Evolutionary conservation across 1,284 basidiomycete species (phyloP), one percentile per base, ranked within the genome.

Genomic region (Mrakiaceae sp.): DNA sequence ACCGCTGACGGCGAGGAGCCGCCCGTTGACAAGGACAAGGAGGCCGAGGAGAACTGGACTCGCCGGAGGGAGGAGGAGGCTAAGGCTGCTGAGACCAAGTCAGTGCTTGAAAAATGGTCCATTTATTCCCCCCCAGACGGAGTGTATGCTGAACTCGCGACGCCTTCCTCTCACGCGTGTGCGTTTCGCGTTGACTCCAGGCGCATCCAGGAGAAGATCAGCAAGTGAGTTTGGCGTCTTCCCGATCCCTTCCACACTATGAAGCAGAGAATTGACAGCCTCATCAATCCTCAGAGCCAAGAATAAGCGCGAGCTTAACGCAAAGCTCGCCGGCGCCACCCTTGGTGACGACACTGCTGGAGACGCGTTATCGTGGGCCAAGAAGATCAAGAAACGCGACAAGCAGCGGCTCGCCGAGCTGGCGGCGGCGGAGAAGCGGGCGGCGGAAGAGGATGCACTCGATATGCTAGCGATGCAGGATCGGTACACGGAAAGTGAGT

Each of bases 231-330:
- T 27, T 27, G 56, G 44, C 47, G 50, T 4, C 27, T 27, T 44
- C 44, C 5, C 55, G 27, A 9, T 49, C 11, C 44, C 8, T 39
- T 0, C 70, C 68, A 7, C 10, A 51, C 49, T 51, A 14, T 40
- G 14, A 10, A 6, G 2, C 55, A 50, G 54, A 44, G n/a, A 27
- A 10, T 39, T 47, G 4, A 5, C 40, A 39, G 16, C 27, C n/a
- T 7, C 39, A 46, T 52, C 27, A 27, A 10, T 14, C 14, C 14
- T 70, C 74, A 91, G 88, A 83, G 86, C 89, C 77, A 87, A 88
- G 78, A 97, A 97, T 79, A 84, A 86, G 77, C 85, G 85, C 72
- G 93, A 96, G 76, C 86, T 96, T 72, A 86, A 89, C 77, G 81
- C 88, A 68, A 87, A 88, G 77, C 85, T 98, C 72, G 88, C 87